phyloP scores from a whole-genome alignment of 164 flowering plant species.

The Piper longum region DNA sequence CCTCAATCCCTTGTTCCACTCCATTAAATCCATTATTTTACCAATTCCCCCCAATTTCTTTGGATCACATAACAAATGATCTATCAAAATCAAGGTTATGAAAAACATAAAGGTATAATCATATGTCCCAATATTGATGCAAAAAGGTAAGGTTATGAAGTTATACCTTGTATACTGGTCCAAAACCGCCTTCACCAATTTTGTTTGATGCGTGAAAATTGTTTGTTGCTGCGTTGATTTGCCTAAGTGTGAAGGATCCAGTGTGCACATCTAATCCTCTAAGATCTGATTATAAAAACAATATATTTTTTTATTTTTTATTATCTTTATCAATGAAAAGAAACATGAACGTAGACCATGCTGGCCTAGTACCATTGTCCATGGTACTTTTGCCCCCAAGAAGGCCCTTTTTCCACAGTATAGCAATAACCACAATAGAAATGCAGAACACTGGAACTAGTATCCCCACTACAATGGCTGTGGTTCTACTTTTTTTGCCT shows the following conservation, averaged over 20 bases:
- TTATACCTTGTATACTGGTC: not conserved
- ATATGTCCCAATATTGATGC: not conserved
- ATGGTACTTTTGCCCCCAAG: constrained; percentile 29
- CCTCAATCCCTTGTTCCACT: too few relatives aligned
- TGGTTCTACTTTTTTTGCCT: not conserved
- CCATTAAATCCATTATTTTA: too few relatives aligned
- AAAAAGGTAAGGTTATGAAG: not conserved
- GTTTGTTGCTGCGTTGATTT: constrained; percentile 36
- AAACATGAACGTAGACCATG: not conserved
- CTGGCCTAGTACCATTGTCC: constrained; percentile 27
- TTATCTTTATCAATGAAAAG: too few relatives aligned
- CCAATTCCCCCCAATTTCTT: too few relatives aligned
- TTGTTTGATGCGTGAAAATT: constrained; percentile 32
- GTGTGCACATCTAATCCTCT: constrained; percentile 2
- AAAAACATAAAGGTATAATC: not conserved
- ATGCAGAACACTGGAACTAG: not conserved
- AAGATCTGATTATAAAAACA: not conserved
- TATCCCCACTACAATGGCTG: not conserved
- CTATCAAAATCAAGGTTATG: not conserved
- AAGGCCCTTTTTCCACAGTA: constrained; percentile 32
- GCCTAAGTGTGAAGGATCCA: constrained; percentile 14
- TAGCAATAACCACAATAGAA: not conserved
- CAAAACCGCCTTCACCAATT: constrained; percentile 48
- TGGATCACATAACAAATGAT: too few relatives aligned
- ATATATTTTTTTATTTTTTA: not conserved